A percentile compares a stretch with the other conserved stretches of the same genome.
Evolutionary conservation across 1,139 yeast species (phyloP).

Genomic region (Blastobotrys arbuscula): DNA sequence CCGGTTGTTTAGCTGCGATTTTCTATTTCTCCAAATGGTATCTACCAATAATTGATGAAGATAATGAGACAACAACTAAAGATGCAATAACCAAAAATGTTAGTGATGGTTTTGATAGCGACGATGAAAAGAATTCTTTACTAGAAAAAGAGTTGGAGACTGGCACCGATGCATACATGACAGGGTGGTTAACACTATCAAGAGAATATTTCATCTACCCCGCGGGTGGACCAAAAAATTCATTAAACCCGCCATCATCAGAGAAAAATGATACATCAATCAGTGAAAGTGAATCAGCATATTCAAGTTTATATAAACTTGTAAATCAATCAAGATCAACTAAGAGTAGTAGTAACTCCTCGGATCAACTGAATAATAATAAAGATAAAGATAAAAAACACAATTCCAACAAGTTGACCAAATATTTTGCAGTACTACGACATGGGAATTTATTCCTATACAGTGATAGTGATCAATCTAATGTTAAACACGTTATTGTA

Average conservation of each 20-base stretch:
- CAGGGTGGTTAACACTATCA: conserved; percentile 83
- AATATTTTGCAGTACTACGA: conserved; percentile 36
- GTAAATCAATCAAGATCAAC: conserved; percentile 36
- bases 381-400: conserved; percentile 8
- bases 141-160: conserved; percentile 48
- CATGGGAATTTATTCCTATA: conserved; percentile 85
- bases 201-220: conserved; percentile 58
- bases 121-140: conserved; percentile 6
- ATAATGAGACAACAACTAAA: conserved; percentile 18
- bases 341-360: conserved; percentile 16
- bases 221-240: conserved; percentile 28
- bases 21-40: conserved; percentile 30
- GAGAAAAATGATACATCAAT: conserved; percentile 29
- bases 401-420: conserved; percentile 14
- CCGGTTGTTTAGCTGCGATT: conserved; percentile 42
- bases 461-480: conserved; percentile 57
- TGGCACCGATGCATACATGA: conserved; percentile 60
- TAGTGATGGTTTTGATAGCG: not conserved
- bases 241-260: conserved; percentile 28
- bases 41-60: conserved; percentile 34
- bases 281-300: conserved; percentile 48
- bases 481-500: conserved; percentile 75
- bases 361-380: conserved; percentile 1
- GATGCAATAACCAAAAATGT: not conserved
- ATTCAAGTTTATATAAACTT: conserved; percentile 54